Evolutionary conservation across 805 yeast species (phyloP).

Genomic region (Wickerhamiella australiensis): DNA sequence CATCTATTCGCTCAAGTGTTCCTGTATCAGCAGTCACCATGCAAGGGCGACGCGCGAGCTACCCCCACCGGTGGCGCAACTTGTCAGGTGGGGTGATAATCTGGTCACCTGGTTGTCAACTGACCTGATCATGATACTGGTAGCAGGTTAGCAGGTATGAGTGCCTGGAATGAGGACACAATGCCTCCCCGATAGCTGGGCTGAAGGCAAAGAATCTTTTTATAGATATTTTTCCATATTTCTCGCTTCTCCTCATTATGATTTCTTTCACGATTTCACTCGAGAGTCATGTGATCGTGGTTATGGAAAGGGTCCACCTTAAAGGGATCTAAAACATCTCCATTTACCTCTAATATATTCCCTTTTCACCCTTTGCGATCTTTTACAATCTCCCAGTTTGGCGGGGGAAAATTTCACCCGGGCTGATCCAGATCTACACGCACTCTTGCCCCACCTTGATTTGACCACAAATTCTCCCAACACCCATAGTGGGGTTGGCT

Average conservation of each 20-base stretch:
- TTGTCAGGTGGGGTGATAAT: neutral
- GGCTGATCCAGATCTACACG: no score
- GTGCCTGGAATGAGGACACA: no score
- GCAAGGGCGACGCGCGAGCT: neutral
- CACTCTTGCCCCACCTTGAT: neutral
- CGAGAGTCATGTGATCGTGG: neutral
- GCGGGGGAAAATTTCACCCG: no score
- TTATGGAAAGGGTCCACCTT: neutral
- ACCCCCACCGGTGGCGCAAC: slow-evolving; percentile 4
- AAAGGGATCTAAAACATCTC: no score
- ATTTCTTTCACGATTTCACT: neutral
- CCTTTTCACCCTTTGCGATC: no score
- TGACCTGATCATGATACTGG: neutral
- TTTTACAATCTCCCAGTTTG: no score
- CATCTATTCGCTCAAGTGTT: neutral
- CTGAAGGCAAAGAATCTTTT: no score
- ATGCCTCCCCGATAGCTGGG: no score
- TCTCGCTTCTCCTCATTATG: no score
- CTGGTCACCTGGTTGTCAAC: slow-evolving; percentile 1
- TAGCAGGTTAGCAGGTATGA: no score
- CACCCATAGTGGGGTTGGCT: neutral
- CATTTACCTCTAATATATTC: no score
- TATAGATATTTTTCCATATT: no score
- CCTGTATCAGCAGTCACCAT: neutral
- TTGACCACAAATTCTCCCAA: neutral